Evolutionary conservation across 345 rosid genomes (phyloP), one percentile per base, ranked within the genome.

Genomic region (Citrus glauca): DNA sequence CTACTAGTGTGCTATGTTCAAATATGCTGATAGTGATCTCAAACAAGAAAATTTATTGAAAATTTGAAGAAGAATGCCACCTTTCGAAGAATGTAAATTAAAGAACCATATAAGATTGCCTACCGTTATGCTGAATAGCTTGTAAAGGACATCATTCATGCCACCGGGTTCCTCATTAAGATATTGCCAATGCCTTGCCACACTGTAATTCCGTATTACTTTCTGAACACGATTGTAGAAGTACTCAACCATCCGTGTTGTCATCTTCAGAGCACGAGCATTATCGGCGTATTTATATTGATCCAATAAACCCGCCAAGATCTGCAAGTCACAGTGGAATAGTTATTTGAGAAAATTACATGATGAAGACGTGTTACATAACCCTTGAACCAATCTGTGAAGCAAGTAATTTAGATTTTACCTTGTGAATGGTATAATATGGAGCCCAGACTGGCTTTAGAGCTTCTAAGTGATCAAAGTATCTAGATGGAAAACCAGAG

Each of bases 111-210:
- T 45, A 45, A 16, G 57, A 53, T 53, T 53, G 62, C 84, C 16
- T 77, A 86, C 92, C 55, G 89, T 87, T 33, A 86, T 40, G 25
- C 59, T 80, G 69, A 73, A 89, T 74, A 89, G 55, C 69, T 53
- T 79, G 81, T 89, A 84, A 9, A 87, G 89, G 68, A 86, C 81
- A 73, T 89, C 92, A 60, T 89, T 89, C 92, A 89, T 89, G 73
- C 92, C 92, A 17, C 92, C 90, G 22, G 86, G 83, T 82, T 89
- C 92, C 59, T 89, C 90, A 25, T 89, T 89, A 16, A 87, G 92
- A 5, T 89, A 80, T 16, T 25, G 53, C 82, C 79, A 89, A 63
- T 89, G 92, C 24, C 88, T 75, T 77, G 84, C 88, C 32, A 89
- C 53, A 8, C 68, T 81, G 69, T 81, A 68, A 16, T 73, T 79